These are phyloP conservation scores for Fistulifera pelliculosa DNA, from an alignment of 108 stramenopile species.

Conservation along the genomic window DNA sequence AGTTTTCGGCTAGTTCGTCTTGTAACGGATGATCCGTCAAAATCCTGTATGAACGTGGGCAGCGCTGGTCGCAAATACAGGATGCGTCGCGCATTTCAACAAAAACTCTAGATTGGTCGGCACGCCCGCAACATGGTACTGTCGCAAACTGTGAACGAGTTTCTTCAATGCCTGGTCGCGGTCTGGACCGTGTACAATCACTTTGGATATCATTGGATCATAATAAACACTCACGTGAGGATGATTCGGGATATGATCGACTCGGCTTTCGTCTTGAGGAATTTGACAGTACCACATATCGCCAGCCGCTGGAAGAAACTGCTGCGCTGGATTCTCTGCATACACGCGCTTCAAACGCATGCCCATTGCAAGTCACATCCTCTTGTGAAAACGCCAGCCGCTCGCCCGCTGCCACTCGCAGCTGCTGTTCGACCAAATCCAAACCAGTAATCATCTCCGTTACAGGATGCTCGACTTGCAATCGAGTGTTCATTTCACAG, in stretches of 20 bases:
- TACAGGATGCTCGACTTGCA: conserved; percentile 97
- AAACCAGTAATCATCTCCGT: conserved; percentile 88
- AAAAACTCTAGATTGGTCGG: conserved; percentile 85
- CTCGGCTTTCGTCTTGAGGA: conserved; percentile 55
- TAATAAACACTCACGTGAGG: conserved; percentile 85
- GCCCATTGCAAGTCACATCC: conserved; percentile 34
- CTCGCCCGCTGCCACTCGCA: conserved; percentile 60
- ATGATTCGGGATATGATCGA: conserved; percentile 85
- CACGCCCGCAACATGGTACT: conserved; percentile 76
- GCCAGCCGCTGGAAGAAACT: conserved; percentile 89
- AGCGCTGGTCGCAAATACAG: conserved; percentile 36
- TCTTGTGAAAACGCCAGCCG: conserved; percentile 29
- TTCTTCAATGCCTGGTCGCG: conserved; percentile 44
- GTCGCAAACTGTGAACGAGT: conserved; percentile 40
- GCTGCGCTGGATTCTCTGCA: conserved; percentile 90
- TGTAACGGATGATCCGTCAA: conserved; percentile 49
- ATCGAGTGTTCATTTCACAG: conserved; percentile 95
- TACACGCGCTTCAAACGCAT: conserved; percentile 92
- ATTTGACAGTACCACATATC: conserved; percentile 39
- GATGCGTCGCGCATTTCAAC: conserved; percentile 57
- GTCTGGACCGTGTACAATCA: conserved; percentile 61
- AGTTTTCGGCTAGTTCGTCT: conserved; percentile 7
- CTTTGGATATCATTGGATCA: conserved; percentile 97
- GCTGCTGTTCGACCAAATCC: conserved; percentile 78
- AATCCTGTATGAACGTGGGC: conserved; percentile 82